phyloP scores from a whole-genome alignment of 306 rosid genomes.

The Pyrus pyrifolia region DNA sequence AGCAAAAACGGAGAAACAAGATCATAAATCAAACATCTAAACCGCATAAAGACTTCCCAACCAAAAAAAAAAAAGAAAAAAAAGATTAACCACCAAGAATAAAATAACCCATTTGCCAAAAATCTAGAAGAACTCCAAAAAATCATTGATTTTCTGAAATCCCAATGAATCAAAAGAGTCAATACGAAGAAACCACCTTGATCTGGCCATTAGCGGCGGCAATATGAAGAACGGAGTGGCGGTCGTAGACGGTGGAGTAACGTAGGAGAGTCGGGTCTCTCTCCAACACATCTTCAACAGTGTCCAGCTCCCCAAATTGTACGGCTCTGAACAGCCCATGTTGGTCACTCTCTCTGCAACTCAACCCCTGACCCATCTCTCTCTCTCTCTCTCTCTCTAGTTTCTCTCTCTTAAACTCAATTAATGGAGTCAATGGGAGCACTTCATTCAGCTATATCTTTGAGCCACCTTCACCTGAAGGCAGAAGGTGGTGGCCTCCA shows the following conservation, averaged over 20 bases:
- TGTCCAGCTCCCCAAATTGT: constrained; percentile 55
- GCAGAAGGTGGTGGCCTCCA: constrained; percentile 27
- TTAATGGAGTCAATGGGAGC: not conserved
- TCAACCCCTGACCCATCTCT: constrained; percentile 88
- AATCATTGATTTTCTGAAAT: not conserved
- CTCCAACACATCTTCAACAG: constrained; percentile 40
- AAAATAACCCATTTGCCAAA: constrained; percentile 8
- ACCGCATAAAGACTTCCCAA: not conserved
- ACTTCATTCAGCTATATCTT: constrained; percentile 13
- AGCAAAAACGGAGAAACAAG: not conserved
- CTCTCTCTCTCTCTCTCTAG: constrained; percentile 15
- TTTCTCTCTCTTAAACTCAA: not conserved
- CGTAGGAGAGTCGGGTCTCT: constrained; percentile 46
- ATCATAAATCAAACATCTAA: constrained; percentile 11
- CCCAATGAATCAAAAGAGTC: not conserved
- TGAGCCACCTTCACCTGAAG: constrained; percentile 40
- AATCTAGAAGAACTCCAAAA: not conserved
- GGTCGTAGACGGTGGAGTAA: constrained; percentile 70
- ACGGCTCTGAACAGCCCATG: constrained; percentile 77
- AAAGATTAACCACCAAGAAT: not conserved
- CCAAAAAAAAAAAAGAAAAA: not conserved
- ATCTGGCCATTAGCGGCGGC: constrained; percentile 98
- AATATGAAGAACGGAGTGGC: constrained; percentile 78
- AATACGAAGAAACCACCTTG: constrained; percentile 46
- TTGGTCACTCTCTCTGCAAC: constrained; percentile 67